These are phyloP conservation scores for Clavispora carvajalis DNA, from an alignment of 805 yeast genomes.

Conservation along the genomic window DNA sequence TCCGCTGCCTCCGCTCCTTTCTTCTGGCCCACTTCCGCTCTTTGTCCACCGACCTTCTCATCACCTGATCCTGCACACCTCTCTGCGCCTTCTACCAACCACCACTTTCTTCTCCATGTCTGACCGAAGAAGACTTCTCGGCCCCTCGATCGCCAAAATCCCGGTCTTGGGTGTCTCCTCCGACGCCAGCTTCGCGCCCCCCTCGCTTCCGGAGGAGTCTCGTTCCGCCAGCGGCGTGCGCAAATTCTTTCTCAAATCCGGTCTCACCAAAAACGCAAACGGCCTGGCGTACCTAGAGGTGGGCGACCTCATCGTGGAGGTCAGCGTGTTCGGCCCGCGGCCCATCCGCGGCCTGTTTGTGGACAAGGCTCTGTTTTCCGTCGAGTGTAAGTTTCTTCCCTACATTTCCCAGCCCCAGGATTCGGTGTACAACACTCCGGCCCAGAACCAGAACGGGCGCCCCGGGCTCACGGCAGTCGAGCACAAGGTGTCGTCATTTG, in stretches of 20 bases:
- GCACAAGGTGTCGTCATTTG: constrained; percentile 46
- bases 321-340: constrained; percentile 82
- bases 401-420: constrained; percentile 40
- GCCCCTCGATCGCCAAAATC: constrained; percentile 62
- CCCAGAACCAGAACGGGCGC: constrained; percentile 20
- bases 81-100: not conserved
- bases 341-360: constrained; percentile 74
- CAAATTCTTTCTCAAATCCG: constrained; percentile 54
- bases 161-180: constrained; percentile 18
- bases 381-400: constrained; percentile 51
- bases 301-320: constrained; percentile 56
- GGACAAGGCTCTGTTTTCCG: constrained; percentile 60
- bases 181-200: not conserved
- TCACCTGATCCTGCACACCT: not conserved
- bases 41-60: too few species aligned
- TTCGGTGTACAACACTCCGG: constrained; percentile 20
- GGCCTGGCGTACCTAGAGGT: constrained; percentile 81
- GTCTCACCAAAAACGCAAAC: constrained; percentile 62
- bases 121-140: constrained; percentile 84
- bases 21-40: too few species aligned
- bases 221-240: constrained; percentile 6
- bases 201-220: constrained; percentile 2
- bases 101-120: constrained; percentile 1
- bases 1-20: too few species aligned
- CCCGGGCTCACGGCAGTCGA: constrained; percentile 35